Conservation (phyloP, 2,329 filamentous ascomycete species). For the Berkeleyomyces rouxiae region DNA sequence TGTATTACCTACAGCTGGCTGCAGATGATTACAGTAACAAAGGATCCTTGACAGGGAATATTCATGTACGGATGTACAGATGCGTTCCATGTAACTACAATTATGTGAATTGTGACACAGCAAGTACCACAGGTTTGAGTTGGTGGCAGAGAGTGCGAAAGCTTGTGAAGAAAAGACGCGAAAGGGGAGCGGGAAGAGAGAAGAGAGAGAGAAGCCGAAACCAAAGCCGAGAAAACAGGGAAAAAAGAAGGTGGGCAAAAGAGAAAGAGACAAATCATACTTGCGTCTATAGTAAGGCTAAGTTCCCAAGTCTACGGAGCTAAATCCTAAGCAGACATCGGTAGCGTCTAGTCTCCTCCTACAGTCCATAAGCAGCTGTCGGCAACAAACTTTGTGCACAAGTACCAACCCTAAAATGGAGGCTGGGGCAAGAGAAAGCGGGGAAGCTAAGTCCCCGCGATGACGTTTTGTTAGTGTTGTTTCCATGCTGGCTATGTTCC, state of each 20-base stretch:
- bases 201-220: neutral
- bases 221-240: neutral
- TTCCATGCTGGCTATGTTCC: neutral
- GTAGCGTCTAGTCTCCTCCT: neutral
- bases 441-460: neutral
- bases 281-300: too few species aligned
- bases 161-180: neutral
- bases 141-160: neutral
- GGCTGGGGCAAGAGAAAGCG: neutral
- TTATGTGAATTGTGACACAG: neutral
- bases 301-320: too few species aligned
- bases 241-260: neutral
- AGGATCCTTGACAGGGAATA: too few species aligned
- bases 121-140: neutral
- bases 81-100: too few species aligned
- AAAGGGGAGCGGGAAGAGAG: neutral
- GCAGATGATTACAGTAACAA: too few species aligned
- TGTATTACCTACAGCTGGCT: too few species aligned
- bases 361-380: neutral
- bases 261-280: neutral
- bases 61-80: too few species aligned
- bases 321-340: too few species aligned
- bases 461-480: neutral
- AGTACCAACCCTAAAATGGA: neutral
- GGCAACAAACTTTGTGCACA: conserved; percentile 2